Percentiles rank a stretch among this genome's conserved stretches.
Evolutionary conservation across 768 basidiomycete species (phyloP).

Genomic region (Boletus huronensis): DNA sequence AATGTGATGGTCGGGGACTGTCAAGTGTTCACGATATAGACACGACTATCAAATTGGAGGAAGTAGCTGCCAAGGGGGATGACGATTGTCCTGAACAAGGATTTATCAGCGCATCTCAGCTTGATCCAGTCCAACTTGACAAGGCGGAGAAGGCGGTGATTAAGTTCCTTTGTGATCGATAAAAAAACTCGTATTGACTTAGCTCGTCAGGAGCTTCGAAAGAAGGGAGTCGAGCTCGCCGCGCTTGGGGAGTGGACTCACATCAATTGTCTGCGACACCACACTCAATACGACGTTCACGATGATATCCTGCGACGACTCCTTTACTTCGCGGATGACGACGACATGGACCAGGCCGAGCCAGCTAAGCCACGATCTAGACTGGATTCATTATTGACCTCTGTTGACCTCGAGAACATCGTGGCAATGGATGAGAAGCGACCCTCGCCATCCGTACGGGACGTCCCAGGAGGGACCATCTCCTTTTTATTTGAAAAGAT

Average conservation of each 20-base stretch:
- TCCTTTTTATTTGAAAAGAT: constrained; percentile 74
- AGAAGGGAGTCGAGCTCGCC: constrained; percentile 66
- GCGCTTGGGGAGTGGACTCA: constrained; percentile 83
- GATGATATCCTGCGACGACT: constrained; percentile 64
- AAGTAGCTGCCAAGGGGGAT: constrained; percentile 27
- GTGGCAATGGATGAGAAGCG: constrained; percentile 32
- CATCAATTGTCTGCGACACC: constrained; percentile 61
- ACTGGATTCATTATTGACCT: constrained; percentile 34
- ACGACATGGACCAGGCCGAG: constrained; percentile 9
- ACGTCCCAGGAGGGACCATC: constrained; percentile 61
- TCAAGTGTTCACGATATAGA: neutral
- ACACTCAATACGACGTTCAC: constrained; percentile 48
- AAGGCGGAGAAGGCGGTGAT: constrained; percentile 54
- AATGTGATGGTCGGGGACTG: constrained; percentile 43
- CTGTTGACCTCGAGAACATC: constrained; percentile 49
- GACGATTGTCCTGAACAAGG: constrained; percentile 37
- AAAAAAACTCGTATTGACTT: constrained; percentile 1
- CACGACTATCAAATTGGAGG: constrained; percentile 18
- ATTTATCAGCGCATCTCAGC: constrained; percentile 64
- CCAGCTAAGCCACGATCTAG: constrained; percentile 23
- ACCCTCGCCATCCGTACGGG: constrained; percentile 40
- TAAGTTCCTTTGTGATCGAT: neutral
- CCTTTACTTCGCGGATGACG: constrained; percentile 21
- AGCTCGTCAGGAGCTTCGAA: constrained; percentile 52
- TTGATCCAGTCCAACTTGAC: constrained; percentile 43